Evolutionary conservation across 2,329 filamentous ascomycete species (phyloP), one percentile per base, ranked within the genome.

Genomic region (Beauveria brongniartii): DNA sequence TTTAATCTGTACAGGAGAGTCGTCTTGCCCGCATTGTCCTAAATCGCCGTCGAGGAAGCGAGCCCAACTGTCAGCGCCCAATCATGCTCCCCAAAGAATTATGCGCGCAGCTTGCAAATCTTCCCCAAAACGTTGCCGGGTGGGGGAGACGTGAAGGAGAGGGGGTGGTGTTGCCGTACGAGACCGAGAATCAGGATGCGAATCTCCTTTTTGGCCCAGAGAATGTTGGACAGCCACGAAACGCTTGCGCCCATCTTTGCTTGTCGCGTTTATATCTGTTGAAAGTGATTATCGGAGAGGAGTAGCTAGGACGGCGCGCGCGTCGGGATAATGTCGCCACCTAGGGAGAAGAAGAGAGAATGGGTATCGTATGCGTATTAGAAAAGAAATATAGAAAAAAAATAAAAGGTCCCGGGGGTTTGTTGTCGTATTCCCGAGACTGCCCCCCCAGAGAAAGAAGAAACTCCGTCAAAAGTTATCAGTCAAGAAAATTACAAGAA

Each of bases 21-120:
- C 48, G 94, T 99, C 80, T 99, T 99, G 74, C 94, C 94, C 53
- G 94, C 94, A 76, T 97, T 97, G 77, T 99, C 94, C 91, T 97
- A 59, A n/a, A 52, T 44, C 44, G 41, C 3, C 6, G 34, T 3
- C 9, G 24, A 55, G n/a, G 40, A 54, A 37, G n/a, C 5, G 18
- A 22, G 41, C 43, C 37, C 18, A 24, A 34, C 20, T 41, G 44
- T 62, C 34, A 64, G 63, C 50, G 43, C 53, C 53, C 22, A 18
- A 28, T 20, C 18, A 55, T 28, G 34, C 18, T 16, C 14, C 9
- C 18, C 30, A 30, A 48, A 18, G 10, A 10, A 9, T 48, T 16
- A 22, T 48, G 44, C 44, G 18, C 48, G 26, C 26, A 30, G 48
- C 48, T 34, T 22, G 12, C 12, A 10, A 37, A 37, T n/a, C 26